Evolutionary conservation across 2,329 filamentous ascomycete species (phyloP), one percentile per base, ranked within the genome.

Genomic region (Karstenula rhodostoma): DNA sequence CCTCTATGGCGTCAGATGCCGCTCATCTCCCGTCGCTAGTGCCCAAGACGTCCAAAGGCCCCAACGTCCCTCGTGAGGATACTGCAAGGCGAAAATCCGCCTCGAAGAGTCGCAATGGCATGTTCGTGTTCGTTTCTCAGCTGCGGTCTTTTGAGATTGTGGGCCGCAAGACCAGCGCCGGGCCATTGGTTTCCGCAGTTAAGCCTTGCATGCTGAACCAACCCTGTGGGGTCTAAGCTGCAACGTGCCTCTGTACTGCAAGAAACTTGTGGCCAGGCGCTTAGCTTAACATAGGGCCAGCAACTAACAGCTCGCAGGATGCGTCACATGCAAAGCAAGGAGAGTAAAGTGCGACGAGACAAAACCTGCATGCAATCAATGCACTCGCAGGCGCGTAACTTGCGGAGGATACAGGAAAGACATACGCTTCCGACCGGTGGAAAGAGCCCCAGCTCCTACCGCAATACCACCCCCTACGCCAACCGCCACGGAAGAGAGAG

Each of bases 51-150:
- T 52, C 48, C 10, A 55, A 55, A 19, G 44, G 52, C 37, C 27
- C 52, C 23, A 46, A 33, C 10, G 29, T 35, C 25, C 40, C 48
- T 47, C 51, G 44, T 4, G 51, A 52, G 29, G 56, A 58, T 19
- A 55, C 52, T 22, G 35, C 52, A n/a, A 52, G 56, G 56, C 60
- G 60, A 12, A 62, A 59, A 48, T 59, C 60, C 33, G 55, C 60
- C n/a, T 88, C 87, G 58, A 90, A 90, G 76, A 90, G 87, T 78
- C 86, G 88, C 66, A 90, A 90, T 81, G 88, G 88, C 89, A 86
- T 72, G 83, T 78, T 56, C 57, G 57, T 49, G 54, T 54, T 51
- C 33, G 35, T 54, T 60, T 52, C 50, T 55, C 50, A 29, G 53
- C 25, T 58, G 43, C 27, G 32, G 29, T 44, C 49, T 49, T 51